phyloP scores from a whole-genome alignment of 495 filamentous ascomycete genomes.

The Aspergillus biplanus region DNA sequence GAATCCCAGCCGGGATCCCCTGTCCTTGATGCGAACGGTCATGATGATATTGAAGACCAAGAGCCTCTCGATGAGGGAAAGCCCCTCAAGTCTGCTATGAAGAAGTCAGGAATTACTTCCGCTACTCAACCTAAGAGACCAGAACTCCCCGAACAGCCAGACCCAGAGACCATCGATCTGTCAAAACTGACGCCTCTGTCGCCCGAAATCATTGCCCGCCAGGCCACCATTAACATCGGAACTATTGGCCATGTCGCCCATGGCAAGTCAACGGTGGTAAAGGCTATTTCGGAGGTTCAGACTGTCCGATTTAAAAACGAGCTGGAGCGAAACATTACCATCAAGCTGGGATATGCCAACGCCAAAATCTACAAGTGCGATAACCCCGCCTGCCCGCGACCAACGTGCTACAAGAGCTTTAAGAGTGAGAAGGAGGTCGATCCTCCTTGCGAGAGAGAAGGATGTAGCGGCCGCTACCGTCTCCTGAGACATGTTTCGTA shows the following conservation, averaged over 20 bases:
- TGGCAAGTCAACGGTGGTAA: conserved; percentile 97
- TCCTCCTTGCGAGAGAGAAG: conserved; percentile 91
- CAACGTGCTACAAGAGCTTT: conserved; percentile 94
- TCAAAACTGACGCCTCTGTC: conserved; percentile 78
- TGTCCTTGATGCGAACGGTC: conserved; percentile 56
- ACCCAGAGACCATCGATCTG: conserved; percentile 83
- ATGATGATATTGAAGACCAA: conserved; percentile 57
- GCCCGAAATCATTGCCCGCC: conserved; percentile 93
- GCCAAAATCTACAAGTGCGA: conserved; percentile 99
- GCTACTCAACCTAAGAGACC: conserved; percentile 53
- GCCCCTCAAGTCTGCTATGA: conserved; percentile 68
- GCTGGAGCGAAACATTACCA: conserved; percentile 97
- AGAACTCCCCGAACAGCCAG: conserved; percentile 84
- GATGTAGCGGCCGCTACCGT: conserved; percentile 82
- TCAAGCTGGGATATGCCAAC: conserved; percentile 99
- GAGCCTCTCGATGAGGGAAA: conserved; percentile 55
- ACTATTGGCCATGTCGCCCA: conserved; percentile 99
- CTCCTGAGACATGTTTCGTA: conserved; percentile 88
- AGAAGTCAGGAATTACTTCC: conserved; percentile 55
- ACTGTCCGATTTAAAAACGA: conserved; percentile 99
- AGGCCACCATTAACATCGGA: conserved; percentile 98
- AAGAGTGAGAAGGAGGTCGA: conserved; percentile 98
- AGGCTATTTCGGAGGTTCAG: conserved; percentile 98
- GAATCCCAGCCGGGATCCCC: conserved; percentile 64
- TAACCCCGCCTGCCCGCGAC: conserved; percentile 84